Percentiles rank a stretch among this genome's conserved stretches.
Conservation (phyloP, 75 land plant genomes). For the Selaginella moellendorffii region DNA sequence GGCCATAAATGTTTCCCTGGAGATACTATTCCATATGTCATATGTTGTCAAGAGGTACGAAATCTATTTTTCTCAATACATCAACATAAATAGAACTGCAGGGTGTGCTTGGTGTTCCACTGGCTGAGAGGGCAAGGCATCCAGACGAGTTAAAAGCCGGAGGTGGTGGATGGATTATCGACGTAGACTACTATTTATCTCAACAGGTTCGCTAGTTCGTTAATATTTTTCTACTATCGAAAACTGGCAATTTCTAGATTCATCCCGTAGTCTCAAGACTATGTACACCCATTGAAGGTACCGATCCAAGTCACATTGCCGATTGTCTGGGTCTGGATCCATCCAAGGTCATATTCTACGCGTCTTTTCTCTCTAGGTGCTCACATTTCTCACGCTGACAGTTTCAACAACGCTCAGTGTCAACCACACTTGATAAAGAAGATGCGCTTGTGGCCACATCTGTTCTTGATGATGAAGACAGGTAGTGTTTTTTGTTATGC, state of each 20-base stretch:
- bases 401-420: constrained; percentile 45
- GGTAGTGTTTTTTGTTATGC: no score
- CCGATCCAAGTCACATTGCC: constrained; percentile 86
- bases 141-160: constrained; percentile 85
- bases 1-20: constrained; percentile 75
- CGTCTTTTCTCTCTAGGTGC: background rate
- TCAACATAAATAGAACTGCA: background rate
- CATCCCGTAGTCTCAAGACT: constrained; percentile 94
- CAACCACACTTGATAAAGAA: constrained; percentile 37
- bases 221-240: no score
- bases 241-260: no score
- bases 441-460: constrained; percentile 35
- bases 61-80: background rate
- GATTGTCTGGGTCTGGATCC: constrained; percentile 95
- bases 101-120: constrained; percentile 26
- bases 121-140: constrained; percentile 95
- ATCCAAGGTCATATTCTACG: constrained; percentile 47
- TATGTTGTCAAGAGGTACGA: constrained; percentile 75
- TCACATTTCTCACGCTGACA: no score
- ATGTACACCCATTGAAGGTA: constrained; percentile 96
- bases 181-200: constrained; percentile 88
- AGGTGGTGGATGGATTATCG: constrained; percentile 74
- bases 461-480: constrained; percentile 62
- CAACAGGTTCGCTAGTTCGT: constrained; percentile 72
- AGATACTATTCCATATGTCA: constrained; percentile 93